Evolutionary conservation across 2,329 filamentous ascomycete species (phyloP).

Genomic region (Simplicillium aogashimaense): DNA sequence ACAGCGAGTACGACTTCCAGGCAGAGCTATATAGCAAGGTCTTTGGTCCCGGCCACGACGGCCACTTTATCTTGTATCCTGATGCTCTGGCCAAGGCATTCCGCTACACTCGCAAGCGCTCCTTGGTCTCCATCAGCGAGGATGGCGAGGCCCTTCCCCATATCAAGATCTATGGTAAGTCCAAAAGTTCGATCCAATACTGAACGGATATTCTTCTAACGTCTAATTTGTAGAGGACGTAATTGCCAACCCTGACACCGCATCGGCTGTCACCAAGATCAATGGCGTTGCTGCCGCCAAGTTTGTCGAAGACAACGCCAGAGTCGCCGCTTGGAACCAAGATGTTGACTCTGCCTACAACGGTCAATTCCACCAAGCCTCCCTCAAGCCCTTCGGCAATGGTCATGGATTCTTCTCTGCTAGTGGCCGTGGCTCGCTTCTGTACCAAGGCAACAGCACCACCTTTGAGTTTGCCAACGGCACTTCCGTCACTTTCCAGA

Average conservation of each 20-base stretch:
- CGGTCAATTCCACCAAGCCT: conserved; percentile 22
- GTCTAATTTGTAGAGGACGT: conserved; percentile 11
- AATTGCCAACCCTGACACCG: conserved; percentile 10
- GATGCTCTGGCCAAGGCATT: conserved; percentile 46
- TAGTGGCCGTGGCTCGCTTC: conserved; percentile 16
- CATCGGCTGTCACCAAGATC: conserved; percentile 14
- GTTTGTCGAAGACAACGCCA: conserved; percentile 12
- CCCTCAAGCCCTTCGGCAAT: conserved; percentile 7
- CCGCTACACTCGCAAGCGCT: conserved; percentile 8
- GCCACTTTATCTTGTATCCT: conserved; percentile 47
- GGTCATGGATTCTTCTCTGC: conserved; percentile 18
- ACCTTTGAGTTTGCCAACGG: conserved; percentile 26
- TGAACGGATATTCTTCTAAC: conserved; percentile 8
- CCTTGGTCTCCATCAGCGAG: conserved; percentile 30
- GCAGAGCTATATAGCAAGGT: conserved; percentile 42
- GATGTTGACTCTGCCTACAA: conserved; percentile 24
- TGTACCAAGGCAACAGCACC: conserved; percentile 21
- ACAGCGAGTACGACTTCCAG: conserved; percentile 46
- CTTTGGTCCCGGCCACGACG: conserved; percentile 46
- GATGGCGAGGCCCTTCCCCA: conserved; percentile 21
- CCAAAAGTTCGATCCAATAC: conserved; percentile 12
- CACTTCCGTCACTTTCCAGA: conserved; percentile 17
- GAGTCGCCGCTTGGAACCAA: conserved; percentile 11
- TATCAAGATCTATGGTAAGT: conserved; percentile 32
- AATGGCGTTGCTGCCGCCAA: conserved; percentile 15